Evolutionary conservation across 306 rosid species (phyloP).

Genomic region (Pyrus pyrifolia): DNA sequence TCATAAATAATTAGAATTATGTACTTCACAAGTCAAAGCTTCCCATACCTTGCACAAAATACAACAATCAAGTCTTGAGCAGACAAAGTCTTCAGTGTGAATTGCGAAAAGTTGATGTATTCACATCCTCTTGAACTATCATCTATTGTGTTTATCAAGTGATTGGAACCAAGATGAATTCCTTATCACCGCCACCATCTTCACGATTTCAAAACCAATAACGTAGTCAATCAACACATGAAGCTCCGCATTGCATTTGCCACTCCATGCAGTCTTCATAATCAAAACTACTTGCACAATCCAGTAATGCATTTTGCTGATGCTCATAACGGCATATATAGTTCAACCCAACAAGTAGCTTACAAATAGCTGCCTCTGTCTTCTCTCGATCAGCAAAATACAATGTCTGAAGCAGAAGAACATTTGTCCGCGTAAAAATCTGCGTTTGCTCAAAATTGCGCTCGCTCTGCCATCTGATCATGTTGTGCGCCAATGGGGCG

Average conservation of each 20-base stretch:
- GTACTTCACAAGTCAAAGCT: conserved; percentile 25
- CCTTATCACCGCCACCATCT: conserved; percentile 13
- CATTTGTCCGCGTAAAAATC: conserved; percentile 56
- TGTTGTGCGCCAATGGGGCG: conserved; percentile 77
- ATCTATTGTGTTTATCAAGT: conserved; percentile 16
- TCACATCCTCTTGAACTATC: conserved; percentile 31
- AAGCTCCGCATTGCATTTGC: conserved; percentile 67
- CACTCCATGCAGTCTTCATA: conserved; percentile 85
- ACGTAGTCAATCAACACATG: conserved; percentile 43
- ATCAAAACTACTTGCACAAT: conserved; percentile 84
- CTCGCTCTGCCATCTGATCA: conserved; percentile 98
- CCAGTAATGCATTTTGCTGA: conserved; percentile 85
- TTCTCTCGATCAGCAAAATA: conserved; percentile 74
- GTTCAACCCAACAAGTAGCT: conserved; percentile 84
- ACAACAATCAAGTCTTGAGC: conserved; percentile 29
- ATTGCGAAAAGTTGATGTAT: conserved; percentile 31
- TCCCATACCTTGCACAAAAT: conserved; percentile 34
- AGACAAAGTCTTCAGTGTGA: conserved; percentile 27
- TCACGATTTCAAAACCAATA: conserved; percentile 23
- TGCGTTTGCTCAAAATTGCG: conserved; percentile 86
- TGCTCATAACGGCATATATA: conserved; percentile 93
- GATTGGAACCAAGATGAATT: conserved; percentile 28
- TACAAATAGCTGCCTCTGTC: conserved; percentile 77
- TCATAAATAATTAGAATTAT: conserved; percentile 22
- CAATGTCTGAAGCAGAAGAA: conserved; percentile 78